Percentiles rank a stretch among this genome's conserved stretches.
phyloP scores from a whole-genome alignment of 129 eudicot species.

The Calendula officinalis region DNA sequence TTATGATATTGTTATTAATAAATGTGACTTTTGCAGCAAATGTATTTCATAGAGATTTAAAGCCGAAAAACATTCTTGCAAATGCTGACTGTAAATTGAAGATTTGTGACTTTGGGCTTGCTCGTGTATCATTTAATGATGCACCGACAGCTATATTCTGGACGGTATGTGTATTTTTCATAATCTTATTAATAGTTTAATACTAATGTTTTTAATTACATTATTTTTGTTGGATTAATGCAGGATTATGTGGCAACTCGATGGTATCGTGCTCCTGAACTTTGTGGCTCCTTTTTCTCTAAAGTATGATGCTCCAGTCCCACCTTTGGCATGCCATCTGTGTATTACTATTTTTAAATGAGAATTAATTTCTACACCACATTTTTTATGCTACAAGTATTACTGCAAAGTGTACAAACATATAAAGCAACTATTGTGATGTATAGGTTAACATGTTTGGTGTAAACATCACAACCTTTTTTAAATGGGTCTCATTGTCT shows the following conservation, averaged over 20 bases:
- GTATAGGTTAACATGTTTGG: too few species aligned
- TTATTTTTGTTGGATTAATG: conserved; percentile 3
- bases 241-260: conserved; percentile 93
- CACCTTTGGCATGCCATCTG: background rate
- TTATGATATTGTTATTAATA: too few species aligned
- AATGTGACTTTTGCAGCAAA: conserved; percentile 45
- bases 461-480: background rate
- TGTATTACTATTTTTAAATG: too few species aligned
- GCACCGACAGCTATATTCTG: conserved; percentile 74
- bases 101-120: conserved; percentile 80
- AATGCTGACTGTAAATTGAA: conserved; percentile 74
- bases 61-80: conserved; percentile 74
- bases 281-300: conserved; percentile 90
- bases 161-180: conserved; percentile 40
- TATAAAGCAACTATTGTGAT: too few species aligned
- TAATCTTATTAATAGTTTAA: background rate
- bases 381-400: too few species aligned
- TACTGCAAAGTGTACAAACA: too few species aligned
- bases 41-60: conserved; percentile 73
- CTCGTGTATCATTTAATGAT: conserved; percentile 68
- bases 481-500: background rate
- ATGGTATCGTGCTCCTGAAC: conserved; percentile 97
- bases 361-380: too few species aligned
- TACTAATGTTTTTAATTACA: conserved; percentile 2
- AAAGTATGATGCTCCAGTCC: conserved; percentile 45